phyloP scores from a whole-genome alignment of 1,284 basidiomycete species.

The Naganishia cerealis region DNA sequence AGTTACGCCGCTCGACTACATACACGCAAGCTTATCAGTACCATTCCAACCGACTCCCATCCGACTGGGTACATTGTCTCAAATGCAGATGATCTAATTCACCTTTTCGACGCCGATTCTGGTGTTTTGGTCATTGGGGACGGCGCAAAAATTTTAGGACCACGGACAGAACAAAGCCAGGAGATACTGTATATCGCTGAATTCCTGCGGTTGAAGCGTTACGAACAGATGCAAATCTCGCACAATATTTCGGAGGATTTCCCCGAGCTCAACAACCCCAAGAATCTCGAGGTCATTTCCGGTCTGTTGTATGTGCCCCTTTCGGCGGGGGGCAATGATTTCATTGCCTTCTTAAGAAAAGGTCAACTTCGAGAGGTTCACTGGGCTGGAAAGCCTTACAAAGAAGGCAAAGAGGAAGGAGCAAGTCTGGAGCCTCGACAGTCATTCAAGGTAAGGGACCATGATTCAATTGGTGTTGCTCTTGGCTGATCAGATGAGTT shows the following conservation, averaged over 20 bases:
- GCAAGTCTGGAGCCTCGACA: conserved; percentile 68
- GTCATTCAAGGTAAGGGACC: conserved; percentile 64
- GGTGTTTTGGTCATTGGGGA: conserved; percentile 82
- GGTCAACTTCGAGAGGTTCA: conserved; percentile 71
- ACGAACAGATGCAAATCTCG: conserved; percentile 66
- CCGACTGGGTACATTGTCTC: conserved; percentile 82
- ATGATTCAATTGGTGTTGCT: not conserved
- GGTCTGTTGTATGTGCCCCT: conserved; percentile 78
- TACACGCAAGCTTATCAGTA: conserved; percentile 78
- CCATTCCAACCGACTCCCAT: conserved; percentile 69
- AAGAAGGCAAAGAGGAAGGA: conserved; percentile 51
- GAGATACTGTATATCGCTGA: conserved; percentile 81
- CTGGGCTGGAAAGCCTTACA: conserved; percentile 78
- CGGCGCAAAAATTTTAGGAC: conserved; percentile 79
- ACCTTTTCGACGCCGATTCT: conserved; percentile 79
- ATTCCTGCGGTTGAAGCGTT: conserved; percentile 76
- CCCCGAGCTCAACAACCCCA: conserved; percentile 67
- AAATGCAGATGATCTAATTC: conserved; percentile 78
- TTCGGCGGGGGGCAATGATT: conserved; percentile 67
- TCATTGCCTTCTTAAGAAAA: conserved; percentile 78
- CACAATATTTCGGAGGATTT: conserved; percentile 71
- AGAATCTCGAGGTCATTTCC: conserved; percentile 70
- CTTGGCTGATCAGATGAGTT: not conserved
- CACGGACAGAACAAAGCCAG: conserved; percentile 71
- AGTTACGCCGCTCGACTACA: conserved; percentile 76